Base-by-base conservation (phyloP, 2,329 filamentous ascomycete genomes). In the Mollisiaceae sp. region DNA sequence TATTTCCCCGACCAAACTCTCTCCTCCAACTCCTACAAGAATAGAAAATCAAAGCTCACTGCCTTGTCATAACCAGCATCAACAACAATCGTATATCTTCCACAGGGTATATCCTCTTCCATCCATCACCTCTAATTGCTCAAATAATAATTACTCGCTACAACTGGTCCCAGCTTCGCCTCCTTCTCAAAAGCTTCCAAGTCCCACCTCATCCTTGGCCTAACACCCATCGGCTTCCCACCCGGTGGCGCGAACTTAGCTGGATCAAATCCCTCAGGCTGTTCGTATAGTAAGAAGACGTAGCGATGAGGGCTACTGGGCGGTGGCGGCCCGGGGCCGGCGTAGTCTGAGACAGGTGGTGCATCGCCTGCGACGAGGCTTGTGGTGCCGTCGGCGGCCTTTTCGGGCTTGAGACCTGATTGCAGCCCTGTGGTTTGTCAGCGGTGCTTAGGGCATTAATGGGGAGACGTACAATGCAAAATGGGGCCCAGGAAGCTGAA, bases 241-340 rank as follows among this genome's bases (percentile, higher is more conserved):
- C 72, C 70, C 6, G 75, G 66, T 58, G 79, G 76, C 38, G 75
- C 75, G 66, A 77, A 74, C 32, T 68, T 73, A 52, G 66, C 70
- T 8, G 62, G 65, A 20, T 78, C 73, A 54, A 83, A 79, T 1
- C 70, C 75, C 22, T 64, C 73, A 0, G 82, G 82, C 72, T 84
- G 80, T 67, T 83, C 79, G 67, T 80, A 84, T 27, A 84, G 70
- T 65, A 83, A 76, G 68, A 83, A 84, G 14, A 78, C 63, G 68
- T 85, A 85, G 1, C 82, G 80, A 71, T 85, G 82, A 20, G 82
- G 81, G 9, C 75, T 68, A 64, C 79, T 81, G 8, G 73, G 69
- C 0, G 79, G 79, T 18, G 82, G 82, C 20, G 82, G 82, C 4
- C 75, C 78, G 3, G 83, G 82, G 0, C 77, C 78, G 59, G 81